Base-by-base conservation (phyloP, 2,329 filamentous ascomycete species). In the Aspergillaceae sp. region DNA sequence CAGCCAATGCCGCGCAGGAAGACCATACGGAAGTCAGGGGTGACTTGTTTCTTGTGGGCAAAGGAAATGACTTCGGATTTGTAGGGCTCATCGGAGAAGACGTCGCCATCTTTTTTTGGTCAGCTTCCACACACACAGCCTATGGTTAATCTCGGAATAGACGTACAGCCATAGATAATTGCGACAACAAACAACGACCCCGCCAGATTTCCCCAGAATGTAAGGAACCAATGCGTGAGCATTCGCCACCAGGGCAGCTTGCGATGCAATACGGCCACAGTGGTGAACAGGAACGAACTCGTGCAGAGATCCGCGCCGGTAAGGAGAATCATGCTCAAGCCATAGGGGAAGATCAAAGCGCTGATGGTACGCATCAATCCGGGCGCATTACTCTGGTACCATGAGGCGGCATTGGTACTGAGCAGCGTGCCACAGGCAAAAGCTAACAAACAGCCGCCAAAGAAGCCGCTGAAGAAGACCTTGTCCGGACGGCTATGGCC, bases 1-100 rank as follows among this genome's bases (percentile, higher is more conserved):
- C 72, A 74, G 4, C 76, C 74, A 40, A 80, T 77, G 1, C 63
- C 77, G 37, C 74, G 68, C 0, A 79, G 59, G 54, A 80, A 77
- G 43, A 80, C 74, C 46, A 73, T 68, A 42, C 76, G 72, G 64
- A 74, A 76, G 2, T 65, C 52, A 0, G 76, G 75, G 0, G 60
- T 65, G 7, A 77, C 59, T 49, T 71, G 72, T 51, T 79, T 80
- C 11, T 67, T 65, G 7, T 66, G 73, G 0, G 72, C 71, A 43
- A 74, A 75, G 1, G 63, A 58, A 26, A 75, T 64, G 2, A 70
- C 71, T 43, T 73, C 62, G 0, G 65, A 61, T 42, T 61, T 65
- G 55, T 73, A 78, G 0, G 71, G 67, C 3, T 68, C 64, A 3
- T 66, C 54, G 29, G 65, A 66, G 60, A 73, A 77, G 27, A 65